Evolutionary conservation across 176 grass and related monocot genomes (phyloP), one percentile per base, ranked within the genome.

Genomic region (Eremochloa ophiuroides): DNA sequence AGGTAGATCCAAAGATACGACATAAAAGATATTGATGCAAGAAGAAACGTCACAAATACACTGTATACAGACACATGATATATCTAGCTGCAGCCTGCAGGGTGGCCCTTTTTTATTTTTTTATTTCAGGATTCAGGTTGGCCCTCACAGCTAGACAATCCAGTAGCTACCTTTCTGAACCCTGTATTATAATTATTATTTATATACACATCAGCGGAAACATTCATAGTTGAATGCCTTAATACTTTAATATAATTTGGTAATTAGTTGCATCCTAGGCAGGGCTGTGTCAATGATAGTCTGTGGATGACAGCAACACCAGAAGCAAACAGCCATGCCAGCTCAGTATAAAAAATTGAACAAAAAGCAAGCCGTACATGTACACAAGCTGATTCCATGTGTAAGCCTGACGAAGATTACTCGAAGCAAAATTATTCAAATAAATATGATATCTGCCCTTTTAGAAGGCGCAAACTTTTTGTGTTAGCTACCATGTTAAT

Each of bases 251-350:
- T 12, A 29, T 10, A 10, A 29, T 66, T 11, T 71, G 26, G 34
- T 8, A 58, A 40, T 74, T 35, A 55, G 33, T 27, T 75, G 69
- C 10, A 20, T 80, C 77, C 47, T 75, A 75, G 47, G 84, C 10
- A 35, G 29, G 60, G 61, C 77, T 11, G 20, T 25, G 62, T 86
- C 48, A 68, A 75, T 55, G 48, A 61, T 75, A 80, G 76, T 20
- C 44, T 80, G 13, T 80, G 48, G 62, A 76, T 48, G 78, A 69
- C 85, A 87, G 85, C 28, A 75, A 76, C 77, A 16, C 48, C 35
- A 37, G 62, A 44, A 81, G 22, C 33, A 58, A 23, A n/a, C 38
- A 75, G 67, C 75, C 28, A 10, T 48, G 18, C 35, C 37, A 41
- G 20, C 33, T 72, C 34, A 25, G 23, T 68, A 28, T 40, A 34